Evolutionary conservation across 108 stramenopile genomes (phyloP).

Genomic region (Skeletonema potamos): DNA sequence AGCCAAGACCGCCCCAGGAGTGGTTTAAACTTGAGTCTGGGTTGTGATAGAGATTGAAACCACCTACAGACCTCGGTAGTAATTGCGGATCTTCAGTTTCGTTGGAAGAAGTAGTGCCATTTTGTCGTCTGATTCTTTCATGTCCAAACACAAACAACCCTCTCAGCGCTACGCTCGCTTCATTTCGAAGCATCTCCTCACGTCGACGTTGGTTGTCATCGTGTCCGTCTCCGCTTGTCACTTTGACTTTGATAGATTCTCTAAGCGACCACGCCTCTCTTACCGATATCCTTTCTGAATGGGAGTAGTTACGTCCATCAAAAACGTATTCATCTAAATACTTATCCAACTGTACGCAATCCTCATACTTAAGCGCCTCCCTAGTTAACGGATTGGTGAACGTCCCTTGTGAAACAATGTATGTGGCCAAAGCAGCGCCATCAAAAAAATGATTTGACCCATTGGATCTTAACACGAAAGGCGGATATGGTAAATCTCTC

Average conservation of each 20-base stretch:
- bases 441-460: conserved; percentile 54
- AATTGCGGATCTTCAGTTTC: background rate
- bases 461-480: conserved; percentile 42
- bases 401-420: conserved; percentile 61
- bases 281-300: conserved; percentile 36
- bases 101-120: background rate
- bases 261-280: conserved; percentile 49
- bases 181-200: conserved; percentile 38
- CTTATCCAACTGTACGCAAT: conserved; percentile 63
- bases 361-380: conserved; percentile 43
- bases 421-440: conserved; percentile 69
- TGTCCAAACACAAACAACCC: conserved; percentile 64
- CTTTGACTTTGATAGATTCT: conserved; percentile 48
- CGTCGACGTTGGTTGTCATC: conserved; percentile 12
- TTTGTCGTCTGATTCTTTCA: background rate
- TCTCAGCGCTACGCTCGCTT: conserved; percentile 53
- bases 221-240: background rate
- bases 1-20: conserved; percentile 7
- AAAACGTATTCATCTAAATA: conserved; percentile 52
- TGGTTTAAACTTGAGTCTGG: conserved; percentile 13
- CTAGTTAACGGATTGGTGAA: conserved; percentile 74
- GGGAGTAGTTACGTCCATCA: background rate
- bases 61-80: conserved; percentile 9
- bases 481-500: conserved; percentile 58
- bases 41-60: conserved; percentile 49